Conservation (phyloP, 768 basidiomycete genomes). For the Chalciporus sphaerocephalus region DNA sequence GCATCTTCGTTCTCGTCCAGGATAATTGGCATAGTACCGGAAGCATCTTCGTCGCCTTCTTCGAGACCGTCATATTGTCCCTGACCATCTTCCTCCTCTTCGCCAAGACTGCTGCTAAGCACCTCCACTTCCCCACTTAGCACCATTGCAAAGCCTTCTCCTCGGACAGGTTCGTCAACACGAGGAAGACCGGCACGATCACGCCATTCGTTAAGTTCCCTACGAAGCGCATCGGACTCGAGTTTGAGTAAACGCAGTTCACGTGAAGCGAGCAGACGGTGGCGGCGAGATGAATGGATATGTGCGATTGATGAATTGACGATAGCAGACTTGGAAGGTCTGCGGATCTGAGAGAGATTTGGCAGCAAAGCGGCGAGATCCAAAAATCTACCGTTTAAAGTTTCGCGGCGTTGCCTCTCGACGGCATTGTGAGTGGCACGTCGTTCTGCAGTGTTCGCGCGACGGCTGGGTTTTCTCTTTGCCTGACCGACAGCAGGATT, state of each 20-base stretch:
- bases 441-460: conserved; percentile 96
- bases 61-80: conserved; percentile 36
- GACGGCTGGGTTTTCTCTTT: conserved; percentile 79
- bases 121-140: conserved; percentile 69
- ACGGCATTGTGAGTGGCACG: conserved; percentile 96
- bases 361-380: conserved; percentile 90
- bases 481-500: conserved; percentile 34
- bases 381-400: conserved; percentile 87
- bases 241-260: conserved; percentile 75
- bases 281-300: conserved; percentile 76
- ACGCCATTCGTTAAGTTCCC: conserved; percentile 93
- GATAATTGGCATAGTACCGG: conserved; percentile 20
- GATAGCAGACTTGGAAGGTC: conserved; percentile 94
- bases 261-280: conserved; percentile 74
- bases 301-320: conserved; percentile 94
- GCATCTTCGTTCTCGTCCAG: conserved; percentile 33
- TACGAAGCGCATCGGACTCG: conserved; percentile 82
- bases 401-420: conserved; percentile 89
- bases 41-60: conserved; percentile 41
- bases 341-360: conserved; percentile 83
- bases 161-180: conserved; percentile 68
- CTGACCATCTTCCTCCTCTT: conserved; percentile 50
- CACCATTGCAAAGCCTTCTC: conserved; percentile 69
- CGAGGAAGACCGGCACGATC: conserved; percentile 66
- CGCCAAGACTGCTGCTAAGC: conserved; percentile 47